These are phyloP conservation scores for Toxicodendron radicans DNA, from an alignment of 345 rosid species.

Conservation along the genomic window DNA sequence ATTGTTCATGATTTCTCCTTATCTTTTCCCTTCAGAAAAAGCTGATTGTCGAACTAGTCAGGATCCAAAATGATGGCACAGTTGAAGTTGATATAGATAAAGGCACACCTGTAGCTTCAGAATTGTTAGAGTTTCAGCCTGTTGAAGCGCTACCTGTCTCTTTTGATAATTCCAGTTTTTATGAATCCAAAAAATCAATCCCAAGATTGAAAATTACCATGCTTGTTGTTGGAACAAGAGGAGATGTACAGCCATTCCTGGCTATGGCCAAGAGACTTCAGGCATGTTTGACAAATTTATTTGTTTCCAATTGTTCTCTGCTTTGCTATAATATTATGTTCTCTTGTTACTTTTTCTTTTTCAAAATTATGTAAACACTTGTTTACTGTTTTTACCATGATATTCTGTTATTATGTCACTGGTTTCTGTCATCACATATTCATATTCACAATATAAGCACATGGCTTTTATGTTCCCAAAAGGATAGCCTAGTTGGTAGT, in stretches of 20 bases:
- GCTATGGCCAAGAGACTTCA: constrained; percentile 98
- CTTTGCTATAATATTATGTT: background rate
- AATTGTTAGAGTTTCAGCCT: constrained; percentile 68
- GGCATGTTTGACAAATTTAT: constrained; percentile 38
- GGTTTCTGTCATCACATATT: background rate
- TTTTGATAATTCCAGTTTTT: constrained; percentile 37
- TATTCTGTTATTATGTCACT: constrained; percentile 3
- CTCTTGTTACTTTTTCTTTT: background rate
- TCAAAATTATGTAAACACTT: background rate
- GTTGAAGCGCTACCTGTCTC: constrained; percentile 45
- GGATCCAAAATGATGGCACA: constrained; percentile 90
- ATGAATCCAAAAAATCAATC: constrained; percentile 53
- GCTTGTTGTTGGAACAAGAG: constrained; percentile 98
- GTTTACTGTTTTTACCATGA: background rate
- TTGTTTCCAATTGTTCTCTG: background rate
- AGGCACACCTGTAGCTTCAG: constrained; percentile 70
- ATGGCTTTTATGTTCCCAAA: background rate
- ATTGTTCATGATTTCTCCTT: constrained; percentile 13
- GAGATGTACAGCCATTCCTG: constrained; percentile 95
- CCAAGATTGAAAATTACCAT: constrained; percentile 78
- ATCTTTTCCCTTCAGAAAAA: constrained; percentile 53
- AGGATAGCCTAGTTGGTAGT: background rate
- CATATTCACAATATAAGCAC: background rate
- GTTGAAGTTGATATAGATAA: constrained; percentile 83
- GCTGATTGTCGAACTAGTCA: constrained; percentile 79